Evolutionary conservation across 2,329 filamentous ascomycete genomes (phyloP).

Genomic region (Ophiocordyceps camponoti-saundersi): DNA sequence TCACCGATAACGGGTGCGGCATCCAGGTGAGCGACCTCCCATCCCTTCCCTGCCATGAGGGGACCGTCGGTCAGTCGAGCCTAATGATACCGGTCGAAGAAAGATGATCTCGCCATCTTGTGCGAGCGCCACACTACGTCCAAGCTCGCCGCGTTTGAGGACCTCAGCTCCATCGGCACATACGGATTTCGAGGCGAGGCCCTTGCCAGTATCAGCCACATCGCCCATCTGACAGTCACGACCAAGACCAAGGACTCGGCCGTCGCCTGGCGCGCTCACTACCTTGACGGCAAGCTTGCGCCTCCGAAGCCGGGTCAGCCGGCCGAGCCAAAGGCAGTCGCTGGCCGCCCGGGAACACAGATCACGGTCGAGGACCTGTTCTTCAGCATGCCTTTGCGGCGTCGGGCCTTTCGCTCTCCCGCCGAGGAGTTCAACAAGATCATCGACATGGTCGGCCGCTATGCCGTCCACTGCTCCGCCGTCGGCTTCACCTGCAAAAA

Average conservation of each 20-base stretch:
- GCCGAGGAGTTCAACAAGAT: constrained; percentile 98
- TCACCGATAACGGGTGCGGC: constrained; percentile 91
- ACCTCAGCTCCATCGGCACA: constrained; percentile 74
- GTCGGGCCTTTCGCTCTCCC: constrained; percentile 75
- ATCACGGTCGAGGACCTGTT: constrained; percentile 96
- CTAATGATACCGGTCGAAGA: constrained; percentile 27
- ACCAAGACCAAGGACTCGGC: constrained; percentile 81
- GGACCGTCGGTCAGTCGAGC: too few relatives aligned
- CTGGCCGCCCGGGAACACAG: constrained; percentile 78
- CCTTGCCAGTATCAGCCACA: constrained; percentile 93
- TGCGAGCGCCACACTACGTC: constrained; percentile 96
- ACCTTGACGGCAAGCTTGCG: constrained; percentile 64
- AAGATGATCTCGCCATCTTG: constrained; percentile 78
- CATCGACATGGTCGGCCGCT: constrained; percentile 81
- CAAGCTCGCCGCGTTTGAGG: constrained; percentile 86
- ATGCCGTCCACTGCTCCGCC: constrained; percentile 80
- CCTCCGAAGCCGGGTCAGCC: constrained; percentile 78
- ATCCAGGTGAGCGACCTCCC: constrained; percentile 51
- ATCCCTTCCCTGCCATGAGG: background rate
- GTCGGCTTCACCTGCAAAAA: constrained; percentile 97
- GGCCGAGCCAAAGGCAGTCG: constrained; percentile 71
- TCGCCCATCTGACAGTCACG: constrained; percentile 87
- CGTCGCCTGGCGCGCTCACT: constrained; percentile 81
- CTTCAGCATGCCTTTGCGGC: constrained; percentile 83
- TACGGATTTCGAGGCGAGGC: constrained; percentile 98